Conservation (phyloP, 164 flowering plant genomes). For the Magnolia officinalis region DNA sequence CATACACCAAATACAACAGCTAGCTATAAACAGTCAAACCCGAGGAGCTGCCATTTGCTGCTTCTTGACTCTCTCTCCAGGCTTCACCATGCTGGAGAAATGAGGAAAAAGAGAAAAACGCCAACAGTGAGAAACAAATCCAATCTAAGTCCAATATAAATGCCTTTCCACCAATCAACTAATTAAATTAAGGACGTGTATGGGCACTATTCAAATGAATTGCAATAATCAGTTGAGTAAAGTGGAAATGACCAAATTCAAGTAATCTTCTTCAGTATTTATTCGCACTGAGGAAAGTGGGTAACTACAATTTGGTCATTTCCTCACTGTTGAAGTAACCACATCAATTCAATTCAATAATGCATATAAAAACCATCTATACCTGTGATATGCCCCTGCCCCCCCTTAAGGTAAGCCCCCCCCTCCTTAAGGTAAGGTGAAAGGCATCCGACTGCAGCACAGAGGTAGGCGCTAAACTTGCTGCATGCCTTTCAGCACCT, state of each 20-base stretch:
- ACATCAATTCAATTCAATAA: too few relatives aligned
- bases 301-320: too few relatives aligned
- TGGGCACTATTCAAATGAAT: too few relatives aligned
- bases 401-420: too few relatives aligned
- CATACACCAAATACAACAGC: background rate
- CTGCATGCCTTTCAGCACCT: background rate
- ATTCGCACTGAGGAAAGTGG: background rate
- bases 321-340: too few relatives aligned
- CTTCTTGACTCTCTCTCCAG: constrained; percentile 67
- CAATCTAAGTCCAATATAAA: background rate
- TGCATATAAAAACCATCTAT: too few relatives aligned
- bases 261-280: background rate
- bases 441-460: too few relatives aligned
- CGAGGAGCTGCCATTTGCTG: constrained; percentile 99
- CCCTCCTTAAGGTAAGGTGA: too few relatives aligned
- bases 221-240: too few relatives aligned
- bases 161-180: background rate
- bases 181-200: background rate
- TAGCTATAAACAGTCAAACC: constrained; percentile 30
- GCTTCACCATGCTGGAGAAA: constrained; percentile 63
- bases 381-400: too few relatives aligned
- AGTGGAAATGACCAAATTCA: background rate
- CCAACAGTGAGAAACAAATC: background rate
- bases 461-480: too few relatives aligned
- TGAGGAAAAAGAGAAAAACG: background rate